Conservation (phyloP, 179 eudicot genomes). For the Gypsophila paniculata region DNA sequence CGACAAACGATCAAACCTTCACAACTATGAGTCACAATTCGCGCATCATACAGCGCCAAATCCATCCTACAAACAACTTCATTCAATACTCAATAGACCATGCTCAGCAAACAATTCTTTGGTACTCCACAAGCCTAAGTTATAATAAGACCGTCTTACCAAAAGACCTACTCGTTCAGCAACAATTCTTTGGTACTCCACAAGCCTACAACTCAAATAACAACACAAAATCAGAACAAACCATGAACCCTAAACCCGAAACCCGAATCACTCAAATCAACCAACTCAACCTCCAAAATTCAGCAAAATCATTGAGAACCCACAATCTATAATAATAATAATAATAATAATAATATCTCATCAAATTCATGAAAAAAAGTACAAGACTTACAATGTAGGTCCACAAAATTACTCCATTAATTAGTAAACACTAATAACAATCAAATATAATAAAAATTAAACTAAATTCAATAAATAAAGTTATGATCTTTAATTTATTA, state of each 20-base stretch:
- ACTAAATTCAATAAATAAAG: slow-evolving; percentile 8
- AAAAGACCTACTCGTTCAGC: background rate
- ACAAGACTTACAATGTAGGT: slow-evolving; percentile 3
- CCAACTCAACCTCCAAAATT: slow-evolving; percentile 13
- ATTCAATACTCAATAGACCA: background rate
- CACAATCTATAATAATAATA: slow-evolving; percentile 10
- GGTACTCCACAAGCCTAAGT: background rate
- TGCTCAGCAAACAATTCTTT: slow-evolving; percentile 1
- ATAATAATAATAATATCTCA: background rate
- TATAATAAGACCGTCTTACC: too few species aligned
- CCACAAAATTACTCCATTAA: slow-evolving; percentile 5
- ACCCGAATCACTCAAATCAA: slow-evolving; percentile 15
- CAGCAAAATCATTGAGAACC: slow-evolving; percentile 4
- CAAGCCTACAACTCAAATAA: background rate
- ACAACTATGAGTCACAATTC: slow-evolving; percentile 16
- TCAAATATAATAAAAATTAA: slow-evolving; percentile 8
- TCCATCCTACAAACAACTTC: slow-evolving; percentile 22
- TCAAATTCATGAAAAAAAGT: slow-evolving; percentile 2
- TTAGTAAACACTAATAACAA: slow-evolving; percentile 15
- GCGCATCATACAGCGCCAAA: slow-evolving; percentile 16
- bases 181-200: slow-evolving; percentile 7
- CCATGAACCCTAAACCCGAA: slow-evolving; percentile 9
- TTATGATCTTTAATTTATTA: background rate
- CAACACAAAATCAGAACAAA: background rate
- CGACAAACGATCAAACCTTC: slow-evolving; percentile 20